Evolutionary conservation across 352 stramenopile species (phyloP).

Genomic region (Pythium aristosporum): DNA sequence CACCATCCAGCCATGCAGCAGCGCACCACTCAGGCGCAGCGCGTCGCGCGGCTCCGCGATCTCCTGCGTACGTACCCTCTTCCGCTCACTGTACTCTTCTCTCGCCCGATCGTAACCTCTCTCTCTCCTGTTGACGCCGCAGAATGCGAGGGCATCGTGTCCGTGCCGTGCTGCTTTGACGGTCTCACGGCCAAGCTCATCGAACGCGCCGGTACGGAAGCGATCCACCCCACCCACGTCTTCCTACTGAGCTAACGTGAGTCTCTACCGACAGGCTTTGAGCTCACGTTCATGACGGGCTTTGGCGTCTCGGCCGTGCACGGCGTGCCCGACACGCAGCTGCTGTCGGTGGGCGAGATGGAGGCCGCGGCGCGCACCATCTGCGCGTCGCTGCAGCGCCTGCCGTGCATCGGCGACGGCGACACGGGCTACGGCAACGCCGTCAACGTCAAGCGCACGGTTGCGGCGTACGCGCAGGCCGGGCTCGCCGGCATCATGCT

Average conservation of each 20-base stretch:
- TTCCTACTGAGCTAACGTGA: neutral
- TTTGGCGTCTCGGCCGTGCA: conserved; percentile 89
- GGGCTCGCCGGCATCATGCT: conserved; percentile 94
- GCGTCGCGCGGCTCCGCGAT: conserved; percentile 45
- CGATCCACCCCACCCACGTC: no score
- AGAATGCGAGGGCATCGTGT: conserved; percentile 58
- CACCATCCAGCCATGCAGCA: conserved; percentile 13
- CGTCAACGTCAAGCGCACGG: conserved; percentile 92
- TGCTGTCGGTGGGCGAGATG: conserved; percentile 73
- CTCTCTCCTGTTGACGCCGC: neutral
- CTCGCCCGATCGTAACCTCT: conserved; percentile 1
- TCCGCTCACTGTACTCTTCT: neutral
- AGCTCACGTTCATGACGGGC: conserved; percentile 92
- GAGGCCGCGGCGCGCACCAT: conserved; percentile 37
- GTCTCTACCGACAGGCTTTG: conserved; percentile 53
- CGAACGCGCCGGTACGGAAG: conserved; percentile 46
- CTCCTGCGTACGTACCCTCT: conserved; percentile 35
- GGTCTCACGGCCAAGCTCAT: conserved; percentile 89
- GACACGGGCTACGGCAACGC: conserved; percentile 94
- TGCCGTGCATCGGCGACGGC: conserved; percentile 82
- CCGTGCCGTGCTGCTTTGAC: conserved; percentile 92
- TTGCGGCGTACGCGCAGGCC: conserved; percentile 87
- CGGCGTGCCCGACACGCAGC: conserved; percentile 88
- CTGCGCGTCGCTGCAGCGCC: conserved; percentile 37
- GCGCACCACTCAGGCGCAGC: conserved; percentile 42